Percentiles rank a stretch among this genome's conserved stretches.
These are phyloP conservation scores for Brasenia schreberi DNA, from an alignment of 164 flowering plant species.

Conservation along the genomic window DNA sequence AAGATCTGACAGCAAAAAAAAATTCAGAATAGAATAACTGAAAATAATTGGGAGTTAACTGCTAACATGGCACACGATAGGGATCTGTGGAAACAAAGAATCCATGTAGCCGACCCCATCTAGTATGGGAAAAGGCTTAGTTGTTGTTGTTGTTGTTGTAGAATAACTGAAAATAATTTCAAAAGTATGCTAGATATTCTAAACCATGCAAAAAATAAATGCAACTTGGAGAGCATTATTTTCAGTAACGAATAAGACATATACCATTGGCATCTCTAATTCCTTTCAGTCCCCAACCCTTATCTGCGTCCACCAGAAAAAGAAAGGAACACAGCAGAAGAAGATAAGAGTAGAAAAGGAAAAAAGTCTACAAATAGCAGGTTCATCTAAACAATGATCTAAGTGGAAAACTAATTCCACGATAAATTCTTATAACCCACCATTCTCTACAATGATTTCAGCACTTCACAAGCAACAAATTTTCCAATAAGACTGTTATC, in stretches of 20 bases:
- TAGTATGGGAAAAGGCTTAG: no score
- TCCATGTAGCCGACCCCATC: no score
- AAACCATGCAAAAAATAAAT: background rate
- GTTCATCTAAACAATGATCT: background rate
- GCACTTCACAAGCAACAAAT: no score
- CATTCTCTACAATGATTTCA: no score
- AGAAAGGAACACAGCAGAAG: background rate
- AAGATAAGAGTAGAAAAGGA: background rate
- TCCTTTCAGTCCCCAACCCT: slow-evolving; percentile 75
- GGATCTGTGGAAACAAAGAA: no score
- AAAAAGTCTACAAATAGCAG: background rate
- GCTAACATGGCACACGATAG: no score
- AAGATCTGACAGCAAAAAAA: background rate
- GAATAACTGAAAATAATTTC: no score
- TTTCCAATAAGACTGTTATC: no score
- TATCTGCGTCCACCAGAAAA: slow-evolving; percentile 80
- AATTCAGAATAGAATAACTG: no score
- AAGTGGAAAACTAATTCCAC: background rate
- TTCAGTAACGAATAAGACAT: background rate
- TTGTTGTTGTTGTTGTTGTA: no score
- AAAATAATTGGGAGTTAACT: no score
- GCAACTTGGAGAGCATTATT: no score
- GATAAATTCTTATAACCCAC: background rate
- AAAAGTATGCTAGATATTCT: background rate
- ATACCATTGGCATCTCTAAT: slow-evolving; percentile 86